Percentiles rank a stretch among this genome's conserved stretches.
Evolutionary conservation across 768 basidiomycete genomes (phyloP).

Genomic region (Pholiota conissans): DNA sequence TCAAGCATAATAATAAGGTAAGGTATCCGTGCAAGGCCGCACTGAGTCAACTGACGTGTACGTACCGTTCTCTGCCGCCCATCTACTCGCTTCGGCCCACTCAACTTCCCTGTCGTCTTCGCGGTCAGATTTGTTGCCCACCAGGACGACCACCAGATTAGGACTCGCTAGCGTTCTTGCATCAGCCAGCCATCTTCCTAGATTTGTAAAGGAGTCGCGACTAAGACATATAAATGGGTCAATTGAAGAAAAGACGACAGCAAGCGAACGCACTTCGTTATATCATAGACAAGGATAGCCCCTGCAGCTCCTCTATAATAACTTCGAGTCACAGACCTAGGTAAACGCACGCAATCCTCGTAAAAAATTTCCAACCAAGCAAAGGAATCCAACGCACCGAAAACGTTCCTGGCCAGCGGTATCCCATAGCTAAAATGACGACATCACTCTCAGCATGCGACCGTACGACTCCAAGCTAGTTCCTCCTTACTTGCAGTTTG

Average conservation of each 20-base stretch:
- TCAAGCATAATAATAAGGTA: conserved; percentile 10
- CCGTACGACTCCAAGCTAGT: conserved; percentile 2
- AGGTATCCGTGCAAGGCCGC: not conserved
- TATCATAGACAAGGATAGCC: conserved; percentile 91
- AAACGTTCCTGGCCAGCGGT: conserved; percentile 97
- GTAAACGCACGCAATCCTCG: not conserved
- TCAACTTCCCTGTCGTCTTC: conserved; percentile 96
- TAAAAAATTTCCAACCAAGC: not conserved
- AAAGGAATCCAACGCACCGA: conserved; percentile 44
- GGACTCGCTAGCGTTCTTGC: conserved; percentile 91
- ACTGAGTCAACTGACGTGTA: conserved; percentile 10
- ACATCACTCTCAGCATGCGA: conserved; percentile 18
- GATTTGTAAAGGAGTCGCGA: conserved; percentile 82
- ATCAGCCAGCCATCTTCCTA: conserved; percentile 90
- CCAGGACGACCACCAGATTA: conserved; percentile 84
- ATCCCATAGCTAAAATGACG: conserved; percentile 78
- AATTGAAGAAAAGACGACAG: not conserved
- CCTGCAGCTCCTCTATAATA: conserved; percentile 96
- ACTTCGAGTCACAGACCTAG: conserved; percentile 87
- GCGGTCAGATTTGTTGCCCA: conserved; percentile 94
- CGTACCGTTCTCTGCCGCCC: conserved; percentile 94
- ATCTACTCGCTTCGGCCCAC: conserved; percentile 91
- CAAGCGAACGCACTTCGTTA: conserved; percentile 64
- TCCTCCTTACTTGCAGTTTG: conserved; percentile 79
- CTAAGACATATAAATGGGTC: conserved; percentile 39